phyloP scores from a whole-genome alignment of 1,284 basidiomycete genomes.

The Sporisorium graminicola region DNA sequence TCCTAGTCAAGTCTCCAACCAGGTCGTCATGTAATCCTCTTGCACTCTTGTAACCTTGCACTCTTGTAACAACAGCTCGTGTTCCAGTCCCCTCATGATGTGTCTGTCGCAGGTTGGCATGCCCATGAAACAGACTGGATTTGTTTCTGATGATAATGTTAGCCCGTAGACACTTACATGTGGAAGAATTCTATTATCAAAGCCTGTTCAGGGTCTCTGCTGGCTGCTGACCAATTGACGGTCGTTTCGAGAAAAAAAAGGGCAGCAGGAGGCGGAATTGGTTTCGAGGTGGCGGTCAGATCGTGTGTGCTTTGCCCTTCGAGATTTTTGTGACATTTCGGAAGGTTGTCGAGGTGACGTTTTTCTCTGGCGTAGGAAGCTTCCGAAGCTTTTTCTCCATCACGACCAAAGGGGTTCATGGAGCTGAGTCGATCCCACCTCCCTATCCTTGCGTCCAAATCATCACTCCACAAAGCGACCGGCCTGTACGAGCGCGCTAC shows the following conservation, averaged over 20 bases:
- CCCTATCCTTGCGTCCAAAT: not conserved
- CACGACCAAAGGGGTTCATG: not conserved
- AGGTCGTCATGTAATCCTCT: not conserved
- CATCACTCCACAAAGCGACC: not conserved
- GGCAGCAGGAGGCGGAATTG: slow-evolving; percentile 17
- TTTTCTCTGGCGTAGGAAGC: not conserved
- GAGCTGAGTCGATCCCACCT: not conserved
- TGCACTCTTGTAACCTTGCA: slow-evolving; percentile 5
- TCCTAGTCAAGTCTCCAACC: not conserved
- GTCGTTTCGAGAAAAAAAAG: not conserved
- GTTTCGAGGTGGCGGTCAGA: slow-evolving; percentile 24
- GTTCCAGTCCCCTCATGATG: not conserved
- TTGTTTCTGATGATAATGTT: too few species aligned
- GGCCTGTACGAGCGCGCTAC: too few species aligned
- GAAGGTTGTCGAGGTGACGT: slow-evolving; percentile 3
- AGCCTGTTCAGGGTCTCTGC: slow-evolving; percentile 15
- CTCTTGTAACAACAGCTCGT: slow-evolving; percentile 7
- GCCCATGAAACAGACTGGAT: too few species aligned
- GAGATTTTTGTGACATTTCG: slow-evolving; percentile 11
- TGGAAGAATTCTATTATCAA: slow-evolving; percentile 17
- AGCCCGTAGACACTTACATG: slow-evolving; percentile 9
- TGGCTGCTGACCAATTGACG: slow-evolving; percentile 32
- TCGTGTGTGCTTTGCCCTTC: slow-evolving; percentile 17
- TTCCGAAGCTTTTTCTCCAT: not conserved
- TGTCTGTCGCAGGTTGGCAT: too few species aligned